Conservation (phyloP, 1,284 basidiomycete species). For the Microbotryum silenes-acaulis region DNA sequence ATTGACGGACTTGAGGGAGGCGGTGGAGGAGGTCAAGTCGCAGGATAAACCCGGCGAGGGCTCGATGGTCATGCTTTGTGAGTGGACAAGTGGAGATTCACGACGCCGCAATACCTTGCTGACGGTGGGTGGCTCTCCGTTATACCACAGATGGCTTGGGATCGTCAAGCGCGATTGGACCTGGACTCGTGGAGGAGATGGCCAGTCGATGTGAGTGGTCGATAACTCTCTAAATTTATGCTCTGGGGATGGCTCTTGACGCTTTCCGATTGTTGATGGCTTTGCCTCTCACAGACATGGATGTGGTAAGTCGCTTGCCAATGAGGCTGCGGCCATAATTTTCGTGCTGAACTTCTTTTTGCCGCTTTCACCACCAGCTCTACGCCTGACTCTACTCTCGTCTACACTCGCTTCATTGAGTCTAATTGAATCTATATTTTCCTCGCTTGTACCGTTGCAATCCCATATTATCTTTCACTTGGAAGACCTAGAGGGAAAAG, state of each 20-base stretch:
- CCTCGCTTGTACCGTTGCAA: no score
- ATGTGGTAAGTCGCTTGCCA: conserved; percentile 18
- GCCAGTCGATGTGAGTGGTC: conserved; percentile 47
- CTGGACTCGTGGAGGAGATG: conserved; percentile 76
- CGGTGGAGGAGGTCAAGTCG: conserved; percentile 56
- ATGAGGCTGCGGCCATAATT: no score
- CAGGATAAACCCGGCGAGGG: conserved; percentile 44
- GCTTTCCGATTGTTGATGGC: not conserved
- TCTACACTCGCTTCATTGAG: no score
- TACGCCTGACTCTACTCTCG: no score
- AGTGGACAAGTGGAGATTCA: conserved; percentile 36
- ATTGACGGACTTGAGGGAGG: conserved; percentile 70
- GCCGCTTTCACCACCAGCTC: no score
- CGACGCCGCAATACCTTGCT: no score
- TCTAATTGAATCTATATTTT: no score
- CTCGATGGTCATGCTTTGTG: conserved; percentile 73
- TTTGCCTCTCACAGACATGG: conserved; percentile 16
- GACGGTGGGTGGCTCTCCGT: not conserved
- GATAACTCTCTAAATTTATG: no score
- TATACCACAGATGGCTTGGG: conserved; percentile 56
- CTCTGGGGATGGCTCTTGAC: not conserved
- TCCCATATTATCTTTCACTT: no score
- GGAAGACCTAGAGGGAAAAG: no score
- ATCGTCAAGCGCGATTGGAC: conserved; percentile 75
- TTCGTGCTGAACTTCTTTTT: not conserved